A percentile compares a stretch with the other conserved stretches of the same genome.
Evolutionary conservation across 768 basidiomycete genomes (phyloP).

Genomic region (Lanmaoa pseudosensibilis): DNA sequence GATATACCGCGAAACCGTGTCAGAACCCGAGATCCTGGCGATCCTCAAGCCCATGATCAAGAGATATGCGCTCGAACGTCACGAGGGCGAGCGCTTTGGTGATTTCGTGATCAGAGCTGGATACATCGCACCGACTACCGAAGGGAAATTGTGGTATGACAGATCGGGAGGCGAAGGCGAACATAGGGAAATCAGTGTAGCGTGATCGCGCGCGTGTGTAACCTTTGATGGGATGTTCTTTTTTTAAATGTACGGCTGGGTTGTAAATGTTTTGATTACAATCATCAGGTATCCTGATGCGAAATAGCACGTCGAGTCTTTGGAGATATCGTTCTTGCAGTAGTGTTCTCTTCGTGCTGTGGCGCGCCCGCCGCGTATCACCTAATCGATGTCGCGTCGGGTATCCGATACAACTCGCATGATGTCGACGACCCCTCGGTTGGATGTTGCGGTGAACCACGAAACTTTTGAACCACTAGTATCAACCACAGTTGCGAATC

Average conservation of each 20-base stretch:
- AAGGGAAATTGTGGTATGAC: conserved; percentile 87
- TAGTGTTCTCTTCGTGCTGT: not conserved
- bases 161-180: conserved; percentile 76
- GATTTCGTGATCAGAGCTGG: conserved; percentile 93
- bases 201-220: conserved; percentile 4
- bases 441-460: too few species aligned
- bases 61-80: conserved; percentile 82
- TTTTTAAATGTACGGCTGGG: not conserved
- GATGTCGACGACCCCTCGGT: too few species aligned
- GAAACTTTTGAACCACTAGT: too few species aligned
- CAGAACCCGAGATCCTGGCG: conserved; percentile 87
- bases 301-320: not conserved
- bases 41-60: conserved; percentile 95
- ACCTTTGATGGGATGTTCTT: not conserved
- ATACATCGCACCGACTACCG: conserved; percentile 82
- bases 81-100: conserved; percentile 89
- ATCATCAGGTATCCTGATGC: not conserved
- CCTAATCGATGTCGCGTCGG: too few species aligned
- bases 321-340: not conserved
- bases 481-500: too few species aligned
- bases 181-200: conserved; percentile 37
- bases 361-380: too few species aligned
- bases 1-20: conserved; percentile 89
- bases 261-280: not conserved
- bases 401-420: too few species aligned